Base-by-base conservation (phyloP, 495 filamentous ascomycete species). In the Penicillium paxilli region DNA sequence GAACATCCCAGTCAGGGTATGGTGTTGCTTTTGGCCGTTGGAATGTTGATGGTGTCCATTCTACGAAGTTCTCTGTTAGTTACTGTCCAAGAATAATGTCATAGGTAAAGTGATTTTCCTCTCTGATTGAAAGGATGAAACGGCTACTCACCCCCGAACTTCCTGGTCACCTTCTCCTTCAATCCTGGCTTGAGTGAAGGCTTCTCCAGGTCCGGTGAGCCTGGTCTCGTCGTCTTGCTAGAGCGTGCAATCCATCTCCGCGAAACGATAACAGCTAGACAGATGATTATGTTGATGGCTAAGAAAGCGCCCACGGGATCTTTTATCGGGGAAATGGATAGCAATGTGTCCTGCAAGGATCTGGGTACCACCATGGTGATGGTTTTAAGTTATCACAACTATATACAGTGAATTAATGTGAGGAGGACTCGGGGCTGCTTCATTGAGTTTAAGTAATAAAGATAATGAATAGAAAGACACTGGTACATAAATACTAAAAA, bases 21-120 rank as follows among this genome's bases (percentile, higher is more conserved):
- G 90, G 82, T 0, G 76, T 28, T 35, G 90, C 86, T 10, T 76
- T 71, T 2, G 91, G 89, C 21, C 86, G 72, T 54, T 81, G 78
- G 75, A 91, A 95, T 42, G 81, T 68, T 4, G 82, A 83, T 1
- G 88, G 87, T 9, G 65, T 71, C 90, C 91, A 96, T 73, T 84
- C 84, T 81, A 49, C 30, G 16, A 16, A 5, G 1, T 16, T 2
- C 16, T 1, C 32, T 22, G 1, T 33, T 47, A n/a, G 9, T 4
- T 9, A 38, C 6, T 11, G n/a, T n/a, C n/a, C n/a, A n/a, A n/a
- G n/a, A n/a, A n/a, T n/a, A n/a, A n/a, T n/a, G n/a, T n/a, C n/a
- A n/a, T n/a, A n/a, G n/a, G n/a, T n/a, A n/a, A n/a, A n/a, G n/a
- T n/a, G 40, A 19, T 37, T 20, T 20, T 44, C 4, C 35, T 16